A percentile compares a stretch with the other conserved stretches of the same genome.
Conservation (phyloP, 345 rosid species). For the Citrus maxima region DNA sequence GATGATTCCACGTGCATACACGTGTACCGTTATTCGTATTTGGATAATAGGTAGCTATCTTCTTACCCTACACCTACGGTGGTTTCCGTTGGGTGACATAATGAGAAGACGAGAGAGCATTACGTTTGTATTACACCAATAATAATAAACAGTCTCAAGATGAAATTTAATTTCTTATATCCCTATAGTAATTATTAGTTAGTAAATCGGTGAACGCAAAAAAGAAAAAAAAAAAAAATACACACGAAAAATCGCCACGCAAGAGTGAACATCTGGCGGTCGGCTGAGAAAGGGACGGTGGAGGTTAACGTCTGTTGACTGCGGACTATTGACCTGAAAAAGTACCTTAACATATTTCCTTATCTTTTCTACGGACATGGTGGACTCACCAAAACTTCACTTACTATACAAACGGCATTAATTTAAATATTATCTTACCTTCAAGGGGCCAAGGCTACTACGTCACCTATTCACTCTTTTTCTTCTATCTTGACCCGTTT, state of each 20-base stretch:
- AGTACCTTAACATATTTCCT: not conserved
- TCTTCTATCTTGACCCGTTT: not conserved
- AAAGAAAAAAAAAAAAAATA: too few species aligned
- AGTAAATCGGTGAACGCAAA: not conserved
- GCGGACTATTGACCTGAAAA: not conserved
- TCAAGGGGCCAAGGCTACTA: too few species aligned
- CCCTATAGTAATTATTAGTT: not conserved
- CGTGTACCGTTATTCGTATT: not conserved
- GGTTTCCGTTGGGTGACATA: too few species aligned
- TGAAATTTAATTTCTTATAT: not conserved
- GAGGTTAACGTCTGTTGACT: not conserved
- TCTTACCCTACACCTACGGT: too few species aligned
- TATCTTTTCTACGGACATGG: not conserved
- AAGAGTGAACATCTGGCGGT: not conserved
- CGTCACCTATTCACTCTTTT: not conserved
- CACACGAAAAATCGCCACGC: not conserved
- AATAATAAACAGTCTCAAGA: not conserved
- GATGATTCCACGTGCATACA: not conserved
- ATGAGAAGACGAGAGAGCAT: too few species aligned
- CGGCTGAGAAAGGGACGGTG: constrained; percentile 10
- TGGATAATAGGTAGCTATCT: too few species aligned
- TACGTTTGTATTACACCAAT: not conserved
- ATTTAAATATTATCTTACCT: too few species aligned
- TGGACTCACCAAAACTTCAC: not conserved
- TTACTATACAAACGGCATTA: not conserved